phyloP scores from a whole-genome alignment of 768 basidiomycete genomes.

The Scleroderma bovista region DNA sequence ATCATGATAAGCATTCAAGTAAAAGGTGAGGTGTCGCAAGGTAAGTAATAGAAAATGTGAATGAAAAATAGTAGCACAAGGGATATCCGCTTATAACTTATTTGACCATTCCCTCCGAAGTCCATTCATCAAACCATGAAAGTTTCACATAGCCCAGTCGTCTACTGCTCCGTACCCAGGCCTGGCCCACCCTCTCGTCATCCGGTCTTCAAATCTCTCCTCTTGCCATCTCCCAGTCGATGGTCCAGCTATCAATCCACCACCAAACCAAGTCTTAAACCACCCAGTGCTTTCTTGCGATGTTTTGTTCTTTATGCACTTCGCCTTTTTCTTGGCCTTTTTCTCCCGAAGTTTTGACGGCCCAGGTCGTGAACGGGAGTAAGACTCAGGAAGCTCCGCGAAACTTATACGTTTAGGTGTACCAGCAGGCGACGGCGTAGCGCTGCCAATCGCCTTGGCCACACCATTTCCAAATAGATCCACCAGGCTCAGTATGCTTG shows the following conservation, averaged over 20 bases:
- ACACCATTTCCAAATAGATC: conserved; percentile 26
- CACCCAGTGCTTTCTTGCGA: conserved; percentile 19
- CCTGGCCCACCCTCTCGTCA: conserved; percentile 44
- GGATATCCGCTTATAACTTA: conserved; percentile 11
- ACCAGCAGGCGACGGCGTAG: conserved; percentile 45
- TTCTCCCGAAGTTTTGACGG: conserved; percentile 32
- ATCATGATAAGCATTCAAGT: conserved; percentile 1
- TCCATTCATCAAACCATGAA: not conserved
- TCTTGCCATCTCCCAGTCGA: conserved; percentile 29
- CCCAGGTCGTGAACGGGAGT: conserved; percentile 35
- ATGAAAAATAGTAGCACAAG: conserved; percentile 3
- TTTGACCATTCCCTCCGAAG: not conserved
- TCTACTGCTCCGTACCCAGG: conserved; percentile 39
- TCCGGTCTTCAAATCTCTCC: conserved; percentile 48
- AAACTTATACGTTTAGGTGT: conserved; percentile 79
- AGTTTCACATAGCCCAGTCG: conserved; percentile 50
- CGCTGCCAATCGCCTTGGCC: conserved; percentile 30
- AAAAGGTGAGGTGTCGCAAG: not conserved
- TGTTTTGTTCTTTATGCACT: conserved; percentile 29
- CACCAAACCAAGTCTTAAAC: conserved; percentile 18
- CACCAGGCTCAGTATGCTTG: conserved; percentile 20
- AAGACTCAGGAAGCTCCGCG: conserved; percentile 67
- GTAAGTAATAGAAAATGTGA: not conserved
- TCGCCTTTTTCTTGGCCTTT: conserved; percentile 27
- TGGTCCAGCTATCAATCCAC: conserved; percentile 19